These are phyloP conservation scores for Rhynchospora tenuis DNA, from an alignment of 176 grass and related monocot species.

Conservation along the genomic window DNA sequence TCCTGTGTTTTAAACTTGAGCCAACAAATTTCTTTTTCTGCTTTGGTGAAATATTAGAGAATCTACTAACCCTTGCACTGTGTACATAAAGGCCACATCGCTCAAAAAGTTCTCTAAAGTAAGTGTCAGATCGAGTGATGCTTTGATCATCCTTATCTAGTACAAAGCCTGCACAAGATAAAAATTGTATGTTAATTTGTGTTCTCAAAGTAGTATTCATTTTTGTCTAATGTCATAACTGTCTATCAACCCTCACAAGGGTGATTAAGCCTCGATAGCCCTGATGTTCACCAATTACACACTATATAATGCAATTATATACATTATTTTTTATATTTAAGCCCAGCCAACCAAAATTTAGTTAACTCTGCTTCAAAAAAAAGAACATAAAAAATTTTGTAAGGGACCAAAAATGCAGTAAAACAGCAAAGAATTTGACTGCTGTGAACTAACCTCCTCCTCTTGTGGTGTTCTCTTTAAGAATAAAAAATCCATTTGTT, in stretches of 20 bases:
- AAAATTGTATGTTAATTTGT: slow-evolving; percentile 1
- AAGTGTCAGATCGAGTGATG: slow-evolving; percentile 83
- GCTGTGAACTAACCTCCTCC: slow-evolving; percentile 44
- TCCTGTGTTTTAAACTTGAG: not conserved
- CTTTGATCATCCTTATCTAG: slow-evolving; percentile 96
- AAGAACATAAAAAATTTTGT: not conserved
- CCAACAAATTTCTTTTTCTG: not conserved
- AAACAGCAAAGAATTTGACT: not conserved
- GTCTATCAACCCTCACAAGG: not conserved
- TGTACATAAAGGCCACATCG: slow-evolving; percentile 76
- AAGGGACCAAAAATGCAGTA: not conserved
- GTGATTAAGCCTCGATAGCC: not conserved
- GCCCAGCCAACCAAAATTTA: not conserved
- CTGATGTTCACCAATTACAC: not conserved
- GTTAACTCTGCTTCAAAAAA: not conserved
- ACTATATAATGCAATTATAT: not conserved
- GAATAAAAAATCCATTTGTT: slow-evolving; percentile 83
- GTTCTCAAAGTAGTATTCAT: not conserved
- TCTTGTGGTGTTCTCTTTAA: slow-evolving; percentile 92
- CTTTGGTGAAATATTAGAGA: slow-evolving; percentile 7
- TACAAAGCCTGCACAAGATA: slow-evolving; percentile 64
- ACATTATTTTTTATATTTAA: not conserved
- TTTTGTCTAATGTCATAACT: not conserved
- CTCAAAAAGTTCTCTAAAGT: slow-evolving; percentile 89
- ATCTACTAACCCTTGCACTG: slow-evolving; percentile 46